These are phyloP conservation scores for Phytophthora sansomeana DNA, from an alignment of 352 stramenopile species.

Conservation along the genomic window DNA sequence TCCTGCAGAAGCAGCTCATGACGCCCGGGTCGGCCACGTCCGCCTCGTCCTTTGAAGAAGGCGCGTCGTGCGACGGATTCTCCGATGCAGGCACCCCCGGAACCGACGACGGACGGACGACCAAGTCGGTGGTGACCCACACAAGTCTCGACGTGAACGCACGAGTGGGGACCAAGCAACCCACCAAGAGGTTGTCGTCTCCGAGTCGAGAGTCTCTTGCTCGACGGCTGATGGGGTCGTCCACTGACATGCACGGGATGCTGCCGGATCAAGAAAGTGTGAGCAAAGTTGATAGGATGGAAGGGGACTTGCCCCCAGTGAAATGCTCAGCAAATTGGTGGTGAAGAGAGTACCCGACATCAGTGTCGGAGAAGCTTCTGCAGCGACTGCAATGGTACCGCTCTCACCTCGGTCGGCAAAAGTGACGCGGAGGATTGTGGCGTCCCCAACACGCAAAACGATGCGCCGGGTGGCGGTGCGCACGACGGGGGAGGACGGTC, in stretches of 20 bases:
- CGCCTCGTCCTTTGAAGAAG: slow-evolving; percentile 47
- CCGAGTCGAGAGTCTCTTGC: slow-evolving; percentile 40
- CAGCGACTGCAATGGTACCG: slow-evolving; percentile 14
- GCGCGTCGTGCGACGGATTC: slow-evolving; percentile 33
- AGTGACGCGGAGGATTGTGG: slow-evolving; percentile 30
- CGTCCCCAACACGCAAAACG: slow-evolving; percentile 25
- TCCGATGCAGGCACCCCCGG: slow-evolving; percentile 37
- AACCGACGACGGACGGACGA: slow-evolving; percentile 11
- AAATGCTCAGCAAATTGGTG: slow-evolving; percentile 27
- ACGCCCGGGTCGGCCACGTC: slow-evolving; percentile 45
- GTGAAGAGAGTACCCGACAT: slow-evolving; percentile 31
- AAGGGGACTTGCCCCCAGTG: slow-evolving; percentile 4
- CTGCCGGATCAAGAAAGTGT: slow-evolving; percentile 13
- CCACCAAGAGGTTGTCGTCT: slow-evolving; percentile 45
- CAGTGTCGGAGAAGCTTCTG: background rate
- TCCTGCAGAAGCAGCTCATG: slow-evolving; percentile 42
- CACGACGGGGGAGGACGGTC: too few species aligned
- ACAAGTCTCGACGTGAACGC: background rate
- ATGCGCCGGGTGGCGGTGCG: slow-evolving; percentile 37
- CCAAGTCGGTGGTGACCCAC: background rate
- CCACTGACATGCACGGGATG: slow-evolving; percentile 19
- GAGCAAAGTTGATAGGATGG: slow-evolving; percentile 12
- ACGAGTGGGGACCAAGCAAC: slow-evolving; percentile 25
- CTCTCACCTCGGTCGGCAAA: slow-evolving; percentile 25
- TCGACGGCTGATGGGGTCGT: slow-evolving; percentile 22